Evolutionary conservation across 495 filamentous ascomycete genomes (phyloP), one percentile per base, ranked within the genome.

Genomic region (Penicillium mononematosum): DNA sequence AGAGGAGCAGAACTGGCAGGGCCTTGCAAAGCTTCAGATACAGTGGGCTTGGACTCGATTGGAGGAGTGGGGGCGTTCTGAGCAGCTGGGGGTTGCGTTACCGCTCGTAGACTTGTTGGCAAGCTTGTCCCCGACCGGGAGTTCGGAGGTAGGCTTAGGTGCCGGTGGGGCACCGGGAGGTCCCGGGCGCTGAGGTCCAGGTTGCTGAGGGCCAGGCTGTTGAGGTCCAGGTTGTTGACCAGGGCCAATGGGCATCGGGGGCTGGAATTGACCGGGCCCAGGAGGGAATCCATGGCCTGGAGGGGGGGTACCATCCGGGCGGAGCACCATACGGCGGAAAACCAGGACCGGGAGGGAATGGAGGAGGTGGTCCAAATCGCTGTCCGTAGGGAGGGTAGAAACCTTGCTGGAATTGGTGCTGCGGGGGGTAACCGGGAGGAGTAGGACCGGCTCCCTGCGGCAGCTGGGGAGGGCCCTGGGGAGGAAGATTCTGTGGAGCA

Each of bases 281-380:
- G 80, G 83, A 39, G 84, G 86, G 64, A 92, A 96, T 9, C 86
- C 86, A 69, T 92, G 90, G n/a, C 85, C 86, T 11, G 89, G 85
- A 27, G 82, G 88, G 66, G 66, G 85, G 87, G 71, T 84, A 91
- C 91, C 91, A 96, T 45, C 85, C 87, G 19, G 85, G 88, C 42
- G 76, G 88, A 45, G 82, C 78, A 50, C 85, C 85, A 66, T 85
- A 85, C 24, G 81, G 83, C 6, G 59, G 63, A 29, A 56, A 56
- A 16, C 58, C 58, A 14, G 59, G 56, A 43, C 59, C 59, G 9
- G 83, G 83, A 44, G 83, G 85, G 65, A 85, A 89, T 48, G 80
- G 81, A 50, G 80, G 88, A 61, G 82, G 82, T 38, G 80, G 82
- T 25, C 70, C 75, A 61, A 81, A 87, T 45, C 81, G 78, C 52